phyloP scores from a whole-genome alignment of 495 filamentous ascomycete species.

The Viridothelium virens region DNA sequence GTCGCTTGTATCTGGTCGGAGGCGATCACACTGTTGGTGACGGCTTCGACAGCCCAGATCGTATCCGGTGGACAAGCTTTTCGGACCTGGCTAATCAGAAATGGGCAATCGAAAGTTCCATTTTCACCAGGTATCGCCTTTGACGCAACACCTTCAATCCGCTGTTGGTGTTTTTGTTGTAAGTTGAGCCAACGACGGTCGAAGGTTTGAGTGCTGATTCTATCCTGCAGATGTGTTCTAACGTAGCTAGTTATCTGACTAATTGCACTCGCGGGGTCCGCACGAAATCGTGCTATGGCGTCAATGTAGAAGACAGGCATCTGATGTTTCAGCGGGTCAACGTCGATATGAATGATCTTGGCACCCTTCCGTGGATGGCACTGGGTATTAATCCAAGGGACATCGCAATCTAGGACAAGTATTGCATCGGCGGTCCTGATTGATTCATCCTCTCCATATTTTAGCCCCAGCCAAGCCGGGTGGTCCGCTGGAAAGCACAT shows the following conservation, averaged over 20 bases:
- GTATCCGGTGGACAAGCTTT: slow-evolving; percentile 57
- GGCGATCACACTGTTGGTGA: slow-evolving; percentile 74
- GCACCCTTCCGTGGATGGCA: slow-evolving; percentile 38
- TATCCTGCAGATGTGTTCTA: slow-evolving; percentile 36
- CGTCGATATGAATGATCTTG: slow-evolving; percentile 36
- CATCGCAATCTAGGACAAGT: slow-evolving; percentile 76
- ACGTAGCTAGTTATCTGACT: slow-evolving; percentile 57
- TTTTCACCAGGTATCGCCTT: slow-evolving; percentile 48
- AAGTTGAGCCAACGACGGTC: slow-evolving; percentile 49
- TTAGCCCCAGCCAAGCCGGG: slow-evolving; percentile 60
- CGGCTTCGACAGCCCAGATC: slow-evolving; percentile 81
- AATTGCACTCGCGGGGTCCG: slow-evolving; percentile 61
- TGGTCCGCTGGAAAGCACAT: slow-evolving; percentile 93
- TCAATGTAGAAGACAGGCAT: slow-evolving; percentile 62
- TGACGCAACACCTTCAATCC: slow-evolving; percentile 50
- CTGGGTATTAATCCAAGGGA: slow-evolving; percentile 57
- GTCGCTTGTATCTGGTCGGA: slow-evolving; percentile 71
- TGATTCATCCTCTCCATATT: slow-evolving; percentile 65
- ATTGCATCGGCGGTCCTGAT: slow-evolving; percentile 78
- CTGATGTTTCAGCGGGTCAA: slow-evolving; percentile 37
- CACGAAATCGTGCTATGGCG: slow-evolving; percentile 66
- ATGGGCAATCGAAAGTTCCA: slow-evolving; percentile 60
- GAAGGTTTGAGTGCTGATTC: slow-evolving; percentile 27
- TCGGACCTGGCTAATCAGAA: slow-evolving; percentile 59
- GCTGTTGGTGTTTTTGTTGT: slow-evolving; percentile 49